Evolutionary conservation across 179 eudicot genomes (phyloP), one percentile per base, ranked within the genome.

Genomic region (Amaranthus tricolor): DNA sequence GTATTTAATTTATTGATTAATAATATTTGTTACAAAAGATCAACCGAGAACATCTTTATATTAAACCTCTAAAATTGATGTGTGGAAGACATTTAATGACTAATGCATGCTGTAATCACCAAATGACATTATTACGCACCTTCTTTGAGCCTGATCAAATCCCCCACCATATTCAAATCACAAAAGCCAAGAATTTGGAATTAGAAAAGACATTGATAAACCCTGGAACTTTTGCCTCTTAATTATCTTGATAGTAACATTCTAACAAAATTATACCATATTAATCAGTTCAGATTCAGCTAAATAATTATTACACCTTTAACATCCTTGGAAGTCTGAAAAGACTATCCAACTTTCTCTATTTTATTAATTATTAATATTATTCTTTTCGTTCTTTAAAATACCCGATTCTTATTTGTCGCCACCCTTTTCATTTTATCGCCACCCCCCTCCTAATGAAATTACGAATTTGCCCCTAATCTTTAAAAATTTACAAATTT

Each of bases 101-200:
- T 24, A 24, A 24, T 24, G 31, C 31, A 24, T 24, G 31, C 1
- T 24, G 40, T 31, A 31, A 62, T 62, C 48, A 62, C 14, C 10
- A 62, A 40, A 17, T 63, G 67, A 63, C 49, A 67, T 51, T 12
- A 49, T 67, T 50, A 67, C 2, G 59, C 14, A 20, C 59, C 51
- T 44, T 40, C 21, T 43, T 53, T 31, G 48, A 15, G 11, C 50
- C 45, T 69, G 54, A 55, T 40, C 16, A 70, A 70, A 0, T 4
- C 44, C 49, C 45, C 73, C 62, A 55, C 49, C 14, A 52, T 1
- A 9, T 12, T 57, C 4, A 71, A 31, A 12, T 21, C 57, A 72
- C 57, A 72, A 72, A 72, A 59, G 54, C 75, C 66, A 58, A 48
- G 55, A 55, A n/a, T 15, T 43, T 71, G 53, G 53, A 57, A 56